A percentile compares a stretch with the other conserved stretches of the same genome.
Conservation (phyloP, 2,329 filamentous ascomycete species). For the Penicillium oxalicum region DNA sequence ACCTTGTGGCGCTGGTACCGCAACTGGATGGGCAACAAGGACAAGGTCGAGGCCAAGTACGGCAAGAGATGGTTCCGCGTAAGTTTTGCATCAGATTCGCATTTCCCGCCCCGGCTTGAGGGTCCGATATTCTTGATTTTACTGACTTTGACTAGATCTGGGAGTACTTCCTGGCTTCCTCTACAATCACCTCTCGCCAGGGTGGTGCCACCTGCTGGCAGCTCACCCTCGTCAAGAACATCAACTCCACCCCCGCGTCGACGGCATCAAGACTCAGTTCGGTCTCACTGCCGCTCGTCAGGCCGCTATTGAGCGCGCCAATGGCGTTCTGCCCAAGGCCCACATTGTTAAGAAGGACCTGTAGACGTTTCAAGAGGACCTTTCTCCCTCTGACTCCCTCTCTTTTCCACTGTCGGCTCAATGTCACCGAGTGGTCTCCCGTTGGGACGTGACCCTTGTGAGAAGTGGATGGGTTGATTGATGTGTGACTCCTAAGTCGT, state of each 20-base stretch:
- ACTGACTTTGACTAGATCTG: constrained; percentile 56
- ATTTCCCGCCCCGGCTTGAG: too few relatives aligned
- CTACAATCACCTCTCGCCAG: constrained; percentile 77
- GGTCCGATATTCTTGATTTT: not conserved
- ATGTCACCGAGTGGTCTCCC: not conserved
- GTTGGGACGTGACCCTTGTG: not conserved
- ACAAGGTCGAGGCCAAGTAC: constrained; percentile 92
- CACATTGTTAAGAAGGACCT: constrained; percentile 29
- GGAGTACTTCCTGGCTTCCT: constrained; percentile 85
- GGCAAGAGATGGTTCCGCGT: constrained; percentile 92
- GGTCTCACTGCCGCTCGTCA: constrained; percentile 61
- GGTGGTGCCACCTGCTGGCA: constrained; percentile 82
- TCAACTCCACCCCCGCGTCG: constrained; percentile 75
- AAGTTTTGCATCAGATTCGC: constrained; percentile 38
- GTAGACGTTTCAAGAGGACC: constrained; percentile 8
- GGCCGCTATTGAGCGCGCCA: constrained; percentile 34
- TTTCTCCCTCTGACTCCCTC: not conserved
- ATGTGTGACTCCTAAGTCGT: not conserved
- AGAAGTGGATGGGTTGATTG: not conserved
- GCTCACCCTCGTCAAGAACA: constrained; percentile 80
- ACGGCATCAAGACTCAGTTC: constrained; percentile 65
- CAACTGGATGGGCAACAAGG: constrained; percentile 92
- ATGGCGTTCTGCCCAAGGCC: constrained; percentile 33
- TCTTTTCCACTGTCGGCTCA: not conserved
- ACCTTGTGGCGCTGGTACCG: constrained; percentile 98